These are phyloP conservation scores for Silene vulgaris DNA, from an alignment of 179 eudicot species.

Conservation along the genomic window DNA sequence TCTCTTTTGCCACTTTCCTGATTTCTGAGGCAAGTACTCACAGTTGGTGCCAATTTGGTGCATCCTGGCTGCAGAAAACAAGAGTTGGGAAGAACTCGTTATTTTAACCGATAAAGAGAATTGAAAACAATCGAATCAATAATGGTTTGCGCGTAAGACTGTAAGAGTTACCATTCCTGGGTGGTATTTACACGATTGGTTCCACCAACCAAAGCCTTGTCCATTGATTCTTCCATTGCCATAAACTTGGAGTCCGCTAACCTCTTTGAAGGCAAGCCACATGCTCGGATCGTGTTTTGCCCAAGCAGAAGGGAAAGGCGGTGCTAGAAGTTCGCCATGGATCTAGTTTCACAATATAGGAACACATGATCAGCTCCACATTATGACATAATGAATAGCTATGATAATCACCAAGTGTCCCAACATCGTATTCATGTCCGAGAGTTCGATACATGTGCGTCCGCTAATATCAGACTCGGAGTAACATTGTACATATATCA, in stretches of 20 bases:
- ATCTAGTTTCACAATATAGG: constrained; percentile 29
- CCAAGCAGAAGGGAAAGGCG: constrained; percentile 45
- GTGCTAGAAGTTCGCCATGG: constrained; percentile 45
- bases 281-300: constrained; percentile 40
- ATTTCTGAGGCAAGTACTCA: constrained; percentile 35
- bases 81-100: not conserved
- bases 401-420: not conserved
- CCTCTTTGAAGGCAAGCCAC: constrained; percentile 40
- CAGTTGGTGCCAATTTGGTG: constrained; percentile 62
- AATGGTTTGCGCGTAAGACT: too few species aligned
- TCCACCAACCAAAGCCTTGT: constrained; percentile 56
- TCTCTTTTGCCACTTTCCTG: constrained; percentile 9
- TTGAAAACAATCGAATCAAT: not conserved
- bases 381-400: not conserved
- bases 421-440: not conserved
- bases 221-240: constrained; percentile 47
- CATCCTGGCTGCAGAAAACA: constrained; percentile 40
- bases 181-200: constrained; percentile 55
- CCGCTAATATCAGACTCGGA: not conserved
- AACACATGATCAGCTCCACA: not conserved
- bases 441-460: not conserved
- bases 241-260: constrained; percentile 36
- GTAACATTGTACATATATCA: not conserved
- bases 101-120: not conserved
- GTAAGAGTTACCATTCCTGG: constrained; percentile 33